Base-by-base conservation (phyloP, 2,329 filamentous ascomycete species). In the Diaporthe eres region DNA sequence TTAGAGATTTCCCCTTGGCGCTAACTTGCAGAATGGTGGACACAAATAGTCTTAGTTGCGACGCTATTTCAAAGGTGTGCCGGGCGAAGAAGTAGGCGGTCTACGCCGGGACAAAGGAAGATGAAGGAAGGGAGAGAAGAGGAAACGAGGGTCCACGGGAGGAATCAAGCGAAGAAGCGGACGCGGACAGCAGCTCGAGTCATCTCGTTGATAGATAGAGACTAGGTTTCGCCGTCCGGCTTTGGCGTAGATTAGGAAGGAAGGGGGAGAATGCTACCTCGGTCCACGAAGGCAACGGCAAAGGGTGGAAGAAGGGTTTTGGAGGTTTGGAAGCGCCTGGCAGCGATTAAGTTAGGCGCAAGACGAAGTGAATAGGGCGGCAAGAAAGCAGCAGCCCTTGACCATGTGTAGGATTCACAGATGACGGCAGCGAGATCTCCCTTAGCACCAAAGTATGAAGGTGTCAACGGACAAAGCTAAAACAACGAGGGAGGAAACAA, bases 401-500 rank as follows among this genome's bases (percentile, higher is more conserved):
- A 68, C 63, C 63, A 68, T 68, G 63, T 31, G 47, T 25, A 55
- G 65, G 47, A 68, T 68, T 53, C 47, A 53, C 65, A 53, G 47
- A 70, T 55, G 65, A 55, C 65, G 49, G 49, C 65, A 70, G 65
- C 49, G 49, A 70, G 65, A 55, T 70, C 65, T 55, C 28, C 37
- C 15, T 70, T 42, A 55, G 65, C 49, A 28, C 49, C 13, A 10
- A 70, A 55, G 65, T 9, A 55, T 42, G n/a, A 42, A 55, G 34
- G 65, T 70, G 65, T 55, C 65, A 70, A 70, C 65, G 34, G 47
- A 70, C 49, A 39, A 42, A 55, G 65, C 65, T 70, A 70, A 70
- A 70, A 55, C 34, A 70, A 42, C n/a, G 65, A 39, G 65, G 49
- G 65, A 70, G 49, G 65, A 70, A 70, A 70, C 65, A 70, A 70